Base-by-base conservation (phyloP, 2,329 filamentous ascomycete species). In the Cladosporium phlei region DNA sequence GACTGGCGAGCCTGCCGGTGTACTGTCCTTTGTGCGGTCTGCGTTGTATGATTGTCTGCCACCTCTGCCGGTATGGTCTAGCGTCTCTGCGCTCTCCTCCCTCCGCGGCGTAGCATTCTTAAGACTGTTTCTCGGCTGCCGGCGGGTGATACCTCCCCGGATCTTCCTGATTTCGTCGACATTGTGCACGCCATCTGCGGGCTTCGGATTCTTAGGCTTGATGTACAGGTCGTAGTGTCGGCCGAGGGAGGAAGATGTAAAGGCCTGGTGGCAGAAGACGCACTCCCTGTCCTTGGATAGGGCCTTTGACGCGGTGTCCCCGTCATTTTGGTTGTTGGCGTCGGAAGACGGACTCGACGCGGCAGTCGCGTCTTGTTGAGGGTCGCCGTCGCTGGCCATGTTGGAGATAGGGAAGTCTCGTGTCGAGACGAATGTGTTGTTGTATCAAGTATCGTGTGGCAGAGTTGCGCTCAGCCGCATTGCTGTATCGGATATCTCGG, bases 211-310 rank as follows among this genome's bases (percentile, higher is more conserved):
- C 71, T 89, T 94, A 49, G 89, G 85, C 62, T 89, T 90, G 60
- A 96, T 90, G 66, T 94, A 96, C 29, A 95, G 79, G 65, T 97
- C 91, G 55, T 96, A 82, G 68, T 97, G 91, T 35, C 91, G 85
- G 39, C 91, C 91, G 44, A 97, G 80, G 2, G 88, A 95, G 12
- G 89, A 95, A 1, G 90, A 96, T 12, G 91, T 96, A 64, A 96
- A 97, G 5, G 85, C 77, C 66, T 95, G 88, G 37, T 82, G 77
- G 66, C 91, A 97, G 70, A 88, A 97, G 27, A 84, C 86, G 65
- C 91, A 96, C 54, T 76, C 83, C 63, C 87, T 88, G 71, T 97
- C 90, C 68, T 97, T 97, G 35, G 35, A 21, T n/a, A n/a, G n/a
- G 22, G 7, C 27, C 8, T 44, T 44, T 11, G 22, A 4, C 5